Base-by-base conservation (phyloP, 2,329 filamentous ascomycete genomes). In the Cordyceps pruinosa region DNA sequence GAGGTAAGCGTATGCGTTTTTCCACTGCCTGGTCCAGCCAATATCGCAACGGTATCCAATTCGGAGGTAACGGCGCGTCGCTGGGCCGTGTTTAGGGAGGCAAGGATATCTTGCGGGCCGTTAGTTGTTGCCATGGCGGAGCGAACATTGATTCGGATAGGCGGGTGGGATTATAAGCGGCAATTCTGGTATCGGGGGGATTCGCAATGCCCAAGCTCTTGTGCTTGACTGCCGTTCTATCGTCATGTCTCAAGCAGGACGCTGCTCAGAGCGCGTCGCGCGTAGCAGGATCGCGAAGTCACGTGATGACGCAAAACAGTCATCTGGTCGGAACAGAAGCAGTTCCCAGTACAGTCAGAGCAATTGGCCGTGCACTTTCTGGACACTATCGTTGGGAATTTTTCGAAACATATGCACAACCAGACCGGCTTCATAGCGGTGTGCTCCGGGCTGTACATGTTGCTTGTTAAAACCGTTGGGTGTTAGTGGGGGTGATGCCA, bases 1-100 rank as follows among this genome's bases (percentile, higher is more conserved):
- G 92, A 90, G 0, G 92, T 96, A 55, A 99, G 79, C 1, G 94
- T 97, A 71, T 97, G 95, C 15, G 93, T 99, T 73, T 99, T 97
- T 21, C 94, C 93, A 60, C 83, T 87, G 19, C 85, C 85, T 3
- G 83, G 85, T 0, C 84, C 84, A 39, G 85, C 85, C 44, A 88
- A 72, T 57, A 88, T 88, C 49, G 85, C 85, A 19, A 88, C 80
- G 0, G 81, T 84, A 9, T 74, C 63, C 2, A 77, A 72, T 32
- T 69, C 63, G 5, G 81, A 83, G 21, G 75, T 79, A 32, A 84
- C 82, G 4, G 82, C 82, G 10, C 75, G 77, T 26, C 74, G 70
- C 68, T 85, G 82, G 17, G 81, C 81, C 39, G 72, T 63, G 61
- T 85, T 85, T 30, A 84, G 71, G 46, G 75, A 77, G 56, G 69